These are phyloP conservation scores for Pythium folliculosum DNA, from an alignment of 352 stramenopile genomes.

Conservation along the genomic window DNA sequence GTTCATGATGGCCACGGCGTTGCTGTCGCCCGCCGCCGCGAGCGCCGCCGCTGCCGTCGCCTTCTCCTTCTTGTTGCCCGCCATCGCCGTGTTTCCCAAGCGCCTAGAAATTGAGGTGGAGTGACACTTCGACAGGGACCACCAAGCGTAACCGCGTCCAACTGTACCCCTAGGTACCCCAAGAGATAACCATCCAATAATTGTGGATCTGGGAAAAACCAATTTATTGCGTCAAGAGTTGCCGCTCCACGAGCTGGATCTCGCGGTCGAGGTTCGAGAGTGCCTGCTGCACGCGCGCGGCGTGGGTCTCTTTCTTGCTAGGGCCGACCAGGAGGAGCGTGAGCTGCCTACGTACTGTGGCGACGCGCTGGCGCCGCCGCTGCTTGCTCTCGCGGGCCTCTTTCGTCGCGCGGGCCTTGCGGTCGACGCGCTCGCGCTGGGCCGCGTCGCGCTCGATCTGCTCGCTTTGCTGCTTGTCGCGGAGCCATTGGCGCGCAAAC, in stretches of 20 bases:
- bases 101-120: background rate
- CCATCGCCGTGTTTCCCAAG: background rate
- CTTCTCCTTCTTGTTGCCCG: slow-evolving; percentile 4
- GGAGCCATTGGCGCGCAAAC: slow-evolving; percentile 37
- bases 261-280: slow-evolving; percentile 45
- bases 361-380: slow-evolving; percentile 32
- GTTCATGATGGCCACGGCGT: slow-evolving; percentile 41
- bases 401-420: slow-evolving; percentile 19
- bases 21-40: slow-evolving; percentile 26
- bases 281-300: slow-evolving; percentile 32
- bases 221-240: slow-evolving; percentile 16
- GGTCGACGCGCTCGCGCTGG: slow-evolving; percentile 9
- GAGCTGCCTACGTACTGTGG: slow-evolving; percentile 23
- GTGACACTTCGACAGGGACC: background rate
- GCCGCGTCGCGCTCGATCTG: slow-evolving; percentile 21
- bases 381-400: slow-evolving; percentile 10
- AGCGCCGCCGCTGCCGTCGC: background rate
- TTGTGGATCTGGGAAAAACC: background rate
- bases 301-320: slow-evolving; percentile 36
- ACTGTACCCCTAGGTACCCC: background rate
- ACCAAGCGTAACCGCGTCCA: too few species aligned
- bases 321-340: slow-evolving; percentile 30
- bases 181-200: background rate
- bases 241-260: slow-evolving; percentile 32
- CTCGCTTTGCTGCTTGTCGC: slow-evolving; percentile 28